Evolutionary conservation across 306 rosid species (phyloP).

Genomic region (Spatholobus suberectus): DNA sequence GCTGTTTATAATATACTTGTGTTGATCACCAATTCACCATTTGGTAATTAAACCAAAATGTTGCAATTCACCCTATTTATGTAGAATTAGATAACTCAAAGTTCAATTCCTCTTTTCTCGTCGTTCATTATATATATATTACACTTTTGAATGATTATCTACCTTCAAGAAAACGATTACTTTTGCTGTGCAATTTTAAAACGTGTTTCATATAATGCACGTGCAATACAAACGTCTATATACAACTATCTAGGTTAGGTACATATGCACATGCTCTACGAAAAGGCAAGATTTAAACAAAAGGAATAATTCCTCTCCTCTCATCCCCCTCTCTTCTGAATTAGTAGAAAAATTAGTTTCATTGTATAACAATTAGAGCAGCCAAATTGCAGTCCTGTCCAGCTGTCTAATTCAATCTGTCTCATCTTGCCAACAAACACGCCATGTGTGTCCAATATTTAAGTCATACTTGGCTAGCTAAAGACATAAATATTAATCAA

Average conservation of each 20-base stretch:
- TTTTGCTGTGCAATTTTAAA: neutral
- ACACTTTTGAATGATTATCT: neutral
- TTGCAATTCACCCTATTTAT: neutral
- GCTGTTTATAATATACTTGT: neutral
- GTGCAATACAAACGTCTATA: neutral
- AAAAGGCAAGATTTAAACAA: neutral
- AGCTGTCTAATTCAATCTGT: slow-evolving; percentile 7
- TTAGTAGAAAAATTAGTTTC: neutral
- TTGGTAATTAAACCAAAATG: neutral
- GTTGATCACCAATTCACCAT: neutral
- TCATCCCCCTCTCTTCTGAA: neutral
- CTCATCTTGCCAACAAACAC: neutral
- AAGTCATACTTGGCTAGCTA: slow-evolving; percentile 26
- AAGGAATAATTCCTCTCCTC: neutral
- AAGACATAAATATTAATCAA: neutral
- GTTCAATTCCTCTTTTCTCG: too few relatives aligned
- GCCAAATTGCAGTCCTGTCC: neutral
- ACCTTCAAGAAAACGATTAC: neutral
- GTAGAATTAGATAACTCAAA: too few relatives aligned
- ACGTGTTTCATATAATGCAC: neutral
- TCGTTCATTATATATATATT: too few relatives aligned
- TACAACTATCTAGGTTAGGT: slow-evolving; percentile 31
- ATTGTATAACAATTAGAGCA: neutral
- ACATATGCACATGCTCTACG: neutral
- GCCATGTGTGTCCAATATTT: neutral